phyloP scores from a whole-genome alignment of 306 rosid species.

The Leucaena leucocephala region DNA sequence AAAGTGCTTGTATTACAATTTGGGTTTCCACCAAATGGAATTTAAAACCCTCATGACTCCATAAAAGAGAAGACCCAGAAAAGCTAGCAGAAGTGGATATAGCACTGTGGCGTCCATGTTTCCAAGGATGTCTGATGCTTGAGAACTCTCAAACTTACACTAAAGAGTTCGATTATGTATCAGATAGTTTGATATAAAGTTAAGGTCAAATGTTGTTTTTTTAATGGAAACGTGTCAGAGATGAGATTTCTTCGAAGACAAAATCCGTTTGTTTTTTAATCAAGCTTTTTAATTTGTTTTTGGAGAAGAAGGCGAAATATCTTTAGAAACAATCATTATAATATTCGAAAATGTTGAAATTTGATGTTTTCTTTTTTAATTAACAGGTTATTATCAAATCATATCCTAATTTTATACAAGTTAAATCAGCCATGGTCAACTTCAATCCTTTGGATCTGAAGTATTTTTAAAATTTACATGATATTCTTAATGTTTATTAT shows the following conservation, averaged over 20 bases:
- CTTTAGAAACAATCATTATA: background rate
- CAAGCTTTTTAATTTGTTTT: background rate
- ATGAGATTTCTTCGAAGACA: background rate
- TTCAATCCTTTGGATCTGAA: too few relatives aligned
- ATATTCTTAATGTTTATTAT: background rate
- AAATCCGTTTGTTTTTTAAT: background rate
- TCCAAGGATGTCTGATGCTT: background rate
- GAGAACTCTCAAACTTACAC: background rate
- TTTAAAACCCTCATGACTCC: slow-evolving; percentile 42
- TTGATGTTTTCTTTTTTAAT: background rate
- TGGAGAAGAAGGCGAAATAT: slow-evolving; percentile 21
- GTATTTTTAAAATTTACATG: too few relatives aligned
- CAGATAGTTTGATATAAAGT: background rate
- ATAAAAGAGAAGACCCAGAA: slow-evolving; percentile 36
- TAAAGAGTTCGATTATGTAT: background rate
- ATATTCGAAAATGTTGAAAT: background rate
- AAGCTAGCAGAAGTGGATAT: slow-evolving; percentile 18
- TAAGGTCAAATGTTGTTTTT: background rate
- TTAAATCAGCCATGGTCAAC: background rate
- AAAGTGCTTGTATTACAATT: slow-evolving; percentile 42
- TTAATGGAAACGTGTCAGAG: slow-evolving; percentile 10
- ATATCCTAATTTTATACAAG: background rate
- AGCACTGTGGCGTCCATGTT: slow-evolving; percentile 40
- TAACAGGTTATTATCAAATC: background rate
- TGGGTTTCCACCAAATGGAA: slow-evolving; percentile 58